These are phyloP conservation scores for Diaporthe ampelina DNA, from an alignment of 2,329 filamentous ascomycete genomes.

Conservation along the genomic window DNA sequence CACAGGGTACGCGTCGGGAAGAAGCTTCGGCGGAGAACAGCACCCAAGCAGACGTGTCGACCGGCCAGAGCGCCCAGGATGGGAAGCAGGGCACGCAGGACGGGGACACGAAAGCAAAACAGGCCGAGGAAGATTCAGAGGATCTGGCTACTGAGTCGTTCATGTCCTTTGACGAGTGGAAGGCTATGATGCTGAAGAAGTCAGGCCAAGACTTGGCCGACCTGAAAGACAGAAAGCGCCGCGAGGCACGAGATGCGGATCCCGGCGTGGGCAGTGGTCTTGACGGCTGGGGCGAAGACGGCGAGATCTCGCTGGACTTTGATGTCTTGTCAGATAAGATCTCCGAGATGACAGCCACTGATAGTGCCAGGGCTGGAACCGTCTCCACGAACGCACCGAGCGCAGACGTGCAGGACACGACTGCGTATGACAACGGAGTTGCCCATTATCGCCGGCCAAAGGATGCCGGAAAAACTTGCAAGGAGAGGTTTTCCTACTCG, in stretches of 20 bases:
- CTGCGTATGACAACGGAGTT: conserved; percentile 62
- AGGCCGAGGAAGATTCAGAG: conserved; percentile 74
- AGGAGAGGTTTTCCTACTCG: conserved; percentile 96
- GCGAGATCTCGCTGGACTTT: conserved; percentile 79
- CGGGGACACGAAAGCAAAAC: conserved; percentile 43
- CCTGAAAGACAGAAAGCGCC: conserved; percentile 73
- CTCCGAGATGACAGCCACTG: conserved; percentile 56
- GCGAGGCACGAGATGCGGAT: conserved; percentile 63
- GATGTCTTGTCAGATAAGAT: conserved; percentile 63
- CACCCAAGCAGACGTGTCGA: conserved; percentile 29
- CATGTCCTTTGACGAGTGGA: conserved; percentile 98
- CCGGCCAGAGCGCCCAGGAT: neutral
- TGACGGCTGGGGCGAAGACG: conserved; percentile 87
- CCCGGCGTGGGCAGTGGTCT: conserved; percentile 74
- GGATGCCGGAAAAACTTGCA: conserved; percentile 96
- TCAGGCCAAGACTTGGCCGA: conserved; percentile 80
- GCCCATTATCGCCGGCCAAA: conserved; percentile 79
- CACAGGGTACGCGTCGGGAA: conserved; percentile 31
- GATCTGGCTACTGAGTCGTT: conserved; percentile 78
- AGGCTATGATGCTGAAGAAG: conserved; percentile 89
- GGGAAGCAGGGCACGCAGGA: conserved; percentile 35
- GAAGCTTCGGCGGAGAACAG: conserved; percentile 35
- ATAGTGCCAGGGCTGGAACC: conserved; percentile 39
- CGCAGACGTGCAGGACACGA: conserved; percentile 55
- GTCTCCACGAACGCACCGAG: conserved; percentile 41